phyloP scores from a whole-genome alignment of 2,329 filamentous ascomycete genomes.

The Sarocladiaceae sp. region DNA sequence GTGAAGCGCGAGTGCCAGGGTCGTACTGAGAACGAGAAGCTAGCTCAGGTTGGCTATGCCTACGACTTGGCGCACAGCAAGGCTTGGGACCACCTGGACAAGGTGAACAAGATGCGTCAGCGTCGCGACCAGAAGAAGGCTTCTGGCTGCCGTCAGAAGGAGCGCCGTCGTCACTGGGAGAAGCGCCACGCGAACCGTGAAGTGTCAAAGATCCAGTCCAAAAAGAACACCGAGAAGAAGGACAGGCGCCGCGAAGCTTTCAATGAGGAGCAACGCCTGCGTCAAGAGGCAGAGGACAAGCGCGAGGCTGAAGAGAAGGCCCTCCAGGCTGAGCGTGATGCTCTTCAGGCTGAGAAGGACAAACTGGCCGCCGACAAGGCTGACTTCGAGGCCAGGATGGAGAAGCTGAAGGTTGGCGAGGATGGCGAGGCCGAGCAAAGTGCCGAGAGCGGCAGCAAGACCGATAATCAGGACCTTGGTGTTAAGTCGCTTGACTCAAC shows the following conservation, averaged over 20 bases:
- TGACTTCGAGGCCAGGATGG: conserved; percentile 9
- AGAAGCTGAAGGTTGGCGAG: conserved; percentile 6
- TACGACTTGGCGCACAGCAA: conserved; percentile 60
- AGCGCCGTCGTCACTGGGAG: conserved; percentile 46
- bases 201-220: conserved; percentile 35
- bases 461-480: conserved; percentile 10
- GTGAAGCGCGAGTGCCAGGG: conserved; percentile 45
- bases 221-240: conserved; percentile 34
- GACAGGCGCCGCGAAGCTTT: conserved; percentile 23
- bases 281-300: conserved; percentile 22
- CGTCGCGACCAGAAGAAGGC: conserved; percentile 46
- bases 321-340: conserved; percentile 20
- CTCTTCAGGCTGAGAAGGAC: conserved; percentile 24
- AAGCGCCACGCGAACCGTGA: conserved; percentile 40
- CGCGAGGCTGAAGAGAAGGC: conserved; percentile 24
- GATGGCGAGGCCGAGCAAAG: conserved; percentile 6
- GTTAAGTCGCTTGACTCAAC: conserved; percentile 13
- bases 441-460: background rate
- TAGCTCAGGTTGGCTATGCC: conserved; percentile 52
- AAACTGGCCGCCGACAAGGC: conserved; percentile 18
- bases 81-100: conserved; percentile 46
- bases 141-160: conserved; percentile 38
- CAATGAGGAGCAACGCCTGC: conserved; percentile 23
- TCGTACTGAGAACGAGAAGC: conserved; percentile 51
- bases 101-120: conserved; percentile 44